phyloP scores from a whole-genome alignment of 495 filamentous ascomycete species.

The Annulohypoxylon bovei region DNA sequence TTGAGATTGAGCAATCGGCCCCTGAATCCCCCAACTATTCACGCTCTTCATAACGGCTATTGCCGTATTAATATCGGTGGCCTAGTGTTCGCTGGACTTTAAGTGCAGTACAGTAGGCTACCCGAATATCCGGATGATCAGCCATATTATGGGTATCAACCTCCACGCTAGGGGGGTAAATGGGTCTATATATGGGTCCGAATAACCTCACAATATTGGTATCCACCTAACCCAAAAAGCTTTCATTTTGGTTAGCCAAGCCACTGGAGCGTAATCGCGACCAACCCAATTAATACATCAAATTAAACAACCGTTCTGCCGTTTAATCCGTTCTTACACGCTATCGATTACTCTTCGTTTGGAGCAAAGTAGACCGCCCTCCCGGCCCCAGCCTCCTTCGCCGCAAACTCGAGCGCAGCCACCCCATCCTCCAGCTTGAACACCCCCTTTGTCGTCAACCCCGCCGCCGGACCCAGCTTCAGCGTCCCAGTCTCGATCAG shows the following conservation, averaged over 20 bases:
- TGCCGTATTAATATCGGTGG: background rate
- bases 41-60: background rate
- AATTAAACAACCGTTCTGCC: no score
- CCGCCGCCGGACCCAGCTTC: conserved; percentile 17
- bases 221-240: background rate
- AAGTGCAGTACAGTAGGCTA: background rate
- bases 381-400: conserved; percentile 31
- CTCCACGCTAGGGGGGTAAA: background rate
- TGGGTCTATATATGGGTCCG: conserved; percentile 1
- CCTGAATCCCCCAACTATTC: background rate
- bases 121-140: conserved; percentile 3
- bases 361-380: conserved; percentile 36
- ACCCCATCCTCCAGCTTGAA: conserved; percentile 26
- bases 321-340: background rate
- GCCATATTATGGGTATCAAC: background rate
- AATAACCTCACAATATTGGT: conserved; percentile 9
- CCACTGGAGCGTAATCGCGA: no score
- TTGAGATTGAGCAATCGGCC: background rate
- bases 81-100: background rate
- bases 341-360: conserved; percentile 30
- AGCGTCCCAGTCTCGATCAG: conserved; percentile 24
- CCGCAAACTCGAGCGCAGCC: conserved; percentile 16
- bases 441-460: conserved; percentile 13
- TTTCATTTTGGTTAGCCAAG: background rate
- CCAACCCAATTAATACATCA: background rate